Evolutionary conservation across 2,329 filamentous ascomycete genomes (phyloP).

Genomic region (Cercospora sesami): DNA sequence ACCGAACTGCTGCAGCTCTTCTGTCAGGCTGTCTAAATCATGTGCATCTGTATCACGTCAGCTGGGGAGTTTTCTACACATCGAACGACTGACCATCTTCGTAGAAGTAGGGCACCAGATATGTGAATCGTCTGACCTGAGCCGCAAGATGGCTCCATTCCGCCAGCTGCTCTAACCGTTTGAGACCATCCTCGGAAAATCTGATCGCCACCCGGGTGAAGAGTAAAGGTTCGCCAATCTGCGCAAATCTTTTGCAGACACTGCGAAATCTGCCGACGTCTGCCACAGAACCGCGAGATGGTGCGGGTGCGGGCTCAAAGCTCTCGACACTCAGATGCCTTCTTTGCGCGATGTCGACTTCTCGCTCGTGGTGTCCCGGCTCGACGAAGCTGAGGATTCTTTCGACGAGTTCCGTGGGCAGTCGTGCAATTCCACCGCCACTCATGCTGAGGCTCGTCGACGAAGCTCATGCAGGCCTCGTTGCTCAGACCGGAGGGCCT

Average conservation of each 20-base stretch:
- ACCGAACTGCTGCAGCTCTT: conserved; percentile 23
- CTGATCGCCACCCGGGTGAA: conserved; percentile 55
- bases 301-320: conserved; percentile 49
- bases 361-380: conserved; percentile 51
- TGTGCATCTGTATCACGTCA: conserved; percentile 18
- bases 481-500: neutral
- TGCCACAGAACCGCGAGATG: conserved; percentile 45
- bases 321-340: conserved; percentile 55
- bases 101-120: conserved; percentile 61
- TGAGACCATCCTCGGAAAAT: conserved; percentile 53
- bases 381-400: conserved; percentile 55
- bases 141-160: conserved; percentile 52
- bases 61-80: neutral
- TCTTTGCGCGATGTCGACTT: conserved; percentile 52
- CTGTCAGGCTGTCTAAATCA: conserved; percentile 21
- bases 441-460: conserved; percentile 1
- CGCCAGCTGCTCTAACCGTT: conserved; percentile 52
- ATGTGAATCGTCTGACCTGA: conserved; percentile 61
- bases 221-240: conserved; percentile 53
- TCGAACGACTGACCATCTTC: conserved; percentile 46
- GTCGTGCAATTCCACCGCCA: conserved; percentile 7
- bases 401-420: conserved; percentile 50
- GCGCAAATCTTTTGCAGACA: conserved; percentile 52
- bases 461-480: neutral
- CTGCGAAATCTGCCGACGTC: conserved; percentile 51